A percentile compares a stretch with the other conserved stretches of the same genome.
Conservation (phyloP, 306 rosid genomes). For the Cicer cuneatum region DNA sequence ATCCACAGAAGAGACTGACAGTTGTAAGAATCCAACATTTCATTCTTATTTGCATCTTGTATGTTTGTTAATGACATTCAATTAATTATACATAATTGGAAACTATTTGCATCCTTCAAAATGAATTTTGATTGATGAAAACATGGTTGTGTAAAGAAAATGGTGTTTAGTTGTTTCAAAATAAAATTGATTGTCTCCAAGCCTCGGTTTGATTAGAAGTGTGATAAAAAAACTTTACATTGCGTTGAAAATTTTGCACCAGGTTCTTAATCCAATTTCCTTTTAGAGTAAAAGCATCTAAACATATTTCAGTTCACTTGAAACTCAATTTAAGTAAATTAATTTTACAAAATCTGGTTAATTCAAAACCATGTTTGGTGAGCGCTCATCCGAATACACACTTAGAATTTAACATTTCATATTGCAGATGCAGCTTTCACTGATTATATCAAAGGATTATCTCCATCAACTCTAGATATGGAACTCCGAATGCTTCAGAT, state of each 20-base stretch:
- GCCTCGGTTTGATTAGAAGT: not conserved
- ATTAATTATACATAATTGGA: conserved; percentile 14
- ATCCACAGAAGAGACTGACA: conserved; percentile 58
- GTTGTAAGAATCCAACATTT: conserved; percentile 57
- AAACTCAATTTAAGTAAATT: not conserved
- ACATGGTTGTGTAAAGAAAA: not conserved
- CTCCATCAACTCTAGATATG: conserved; percentile 86
- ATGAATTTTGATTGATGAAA: not conserved
- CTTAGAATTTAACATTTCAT: conserved; percentile 10
- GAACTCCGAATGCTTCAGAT: conserved; percentile 89
- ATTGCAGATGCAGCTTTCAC: conserved; percentile 79
- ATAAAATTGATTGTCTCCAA: not conserved
- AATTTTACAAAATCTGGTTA: not conserved
- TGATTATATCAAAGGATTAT: conserved; percentile 73
- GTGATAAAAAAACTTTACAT: not conserved
- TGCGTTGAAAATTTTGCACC: not conserved
- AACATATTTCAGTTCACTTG: not conserved
- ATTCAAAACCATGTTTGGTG: not conserved
- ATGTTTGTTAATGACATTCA: not conserved
- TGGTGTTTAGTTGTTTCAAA: conserved; percentile 5
- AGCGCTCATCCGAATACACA: not conserved
- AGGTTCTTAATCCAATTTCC: not conserved
- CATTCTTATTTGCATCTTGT: conserved; percentile 27
- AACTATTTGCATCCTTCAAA: conserved; percentile 18
- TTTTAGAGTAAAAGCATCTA: not conserved